Conservation (phyloP, 1,139 yeast genomes). For the Yamadazyma sp. region DNA sequence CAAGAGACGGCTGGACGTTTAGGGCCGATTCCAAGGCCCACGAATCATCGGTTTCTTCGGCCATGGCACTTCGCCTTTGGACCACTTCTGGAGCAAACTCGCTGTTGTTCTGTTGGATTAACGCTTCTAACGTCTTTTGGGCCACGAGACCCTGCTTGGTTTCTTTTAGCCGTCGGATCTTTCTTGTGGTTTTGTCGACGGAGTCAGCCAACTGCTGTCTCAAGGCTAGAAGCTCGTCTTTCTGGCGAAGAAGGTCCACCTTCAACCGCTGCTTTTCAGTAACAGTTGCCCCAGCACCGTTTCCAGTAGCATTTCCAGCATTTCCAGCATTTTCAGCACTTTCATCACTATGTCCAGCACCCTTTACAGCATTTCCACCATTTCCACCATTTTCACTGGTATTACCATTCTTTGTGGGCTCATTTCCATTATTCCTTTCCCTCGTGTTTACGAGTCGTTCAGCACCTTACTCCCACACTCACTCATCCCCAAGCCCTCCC, state of each 20-base stretch:
- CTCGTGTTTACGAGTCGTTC: no score
- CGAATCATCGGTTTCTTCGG: conserved; percentile 21
- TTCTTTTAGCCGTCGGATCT: conserved; percentile 19
- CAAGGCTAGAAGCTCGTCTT: conserved; percentile 22
- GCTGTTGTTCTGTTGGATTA: conserved; percentile 25
- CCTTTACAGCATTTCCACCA: no score
- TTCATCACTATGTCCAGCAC: no score
- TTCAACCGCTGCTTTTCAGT: conserved; percentile 22
- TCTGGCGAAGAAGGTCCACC: conserved; percentile 18
- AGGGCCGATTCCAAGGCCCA: conserved; percentile 22
- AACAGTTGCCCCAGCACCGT: conserved; percentile 1
- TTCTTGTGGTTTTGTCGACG: conserved; percentile 22
- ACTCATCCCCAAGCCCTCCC: not conserved
- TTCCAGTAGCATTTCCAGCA: not conserved
- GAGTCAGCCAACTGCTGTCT: conserved; percentile 20
- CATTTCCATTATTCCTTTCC: no score
- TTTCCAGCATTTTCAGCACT: no score
- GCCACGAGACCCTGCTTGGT: conserved; percentile 16
- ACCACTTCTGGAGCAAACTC: conserved; percentile 14
- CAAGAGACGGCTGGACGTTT: conserved; percentile 36
- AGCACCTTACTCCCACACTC: no score
- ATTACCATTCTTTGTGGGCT: no score
- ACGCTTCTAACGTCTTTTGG: conserved; percentile 19
- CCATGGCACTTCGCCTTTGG: conserved; percentile 4
- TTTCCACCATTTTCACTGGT: no score